Conservation (phyloP, 2,329 filamentous ascomycete species). For the Aspergillus sp. region DNA sequence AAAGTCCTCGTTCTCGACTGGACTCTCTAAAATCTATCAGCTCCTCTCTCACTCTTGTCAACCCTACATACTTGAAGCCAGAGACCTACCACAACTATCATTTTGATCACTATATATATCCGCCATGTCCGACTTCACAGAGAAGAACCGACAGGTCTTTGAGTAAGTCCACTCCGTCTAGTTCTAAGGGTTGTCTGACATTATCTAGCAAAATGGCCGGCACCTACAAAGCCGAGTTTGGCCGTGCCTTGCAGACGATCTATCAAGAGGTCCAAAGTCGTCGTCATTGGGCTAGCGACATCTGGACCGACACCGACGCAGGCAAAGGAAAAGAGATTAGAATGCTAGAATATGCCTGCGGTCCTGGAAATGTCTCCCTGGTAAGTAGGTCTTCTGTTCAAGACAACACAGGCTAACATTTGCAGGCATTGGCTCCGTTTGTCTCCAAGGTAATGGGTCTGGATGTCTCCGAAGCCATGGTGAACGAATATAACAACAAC, state of each 20-base stretch:
- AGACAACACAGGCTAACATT: slow-evolving; percentile 1
- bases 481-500: slow-evolving; percentile 62
- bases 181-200: not conserved
- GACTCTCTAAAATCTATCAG: not conserved
- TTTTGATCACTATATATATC: not conserved
- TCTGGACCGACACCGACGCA: slow-evolving; percentile 43
- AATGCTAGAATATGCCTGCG: slow-evolving; percentile 74
- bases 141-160: slow-evolving; percentile 39
- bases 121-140: slow-evolving; percentile 33
- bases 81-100: no score
- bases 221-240: slow-evolving; percentile 57
- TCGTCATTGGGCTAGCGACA: slow-evolving; percentile 61
- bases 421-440: slow-evolving; percentile 57
- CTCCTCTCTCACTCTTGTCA: not conserved
- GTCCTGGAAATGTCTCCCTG: slow-evolving; percentile 64
- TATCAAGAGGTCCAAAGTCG: slow-evolving; percentile 52
- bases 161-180: slow-evolving; percentile 30
- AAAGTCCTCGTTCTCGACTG: not conserved
- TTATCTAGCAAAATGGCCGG: slow-evolving; percentile 49
- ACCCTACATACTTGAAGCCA: not conserved
- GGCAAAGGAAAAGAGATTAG: slow-evolving; percentile 39
- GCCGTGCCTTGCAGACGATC: slow-evolving; percentile 54
- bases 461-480: slow-evolving; percentile 70
- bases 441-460: slow-evolving; percentile 64
- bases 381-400: slow-evolving; percentile 40